A percentile compares a stretch with the other conserved stretches of the same genome.
These are phyloP conservation scores for Linnemannia hyalina DNA, from an alignment of 192 early-diverging fungal species.

Conservation along the genomic window DNA sequence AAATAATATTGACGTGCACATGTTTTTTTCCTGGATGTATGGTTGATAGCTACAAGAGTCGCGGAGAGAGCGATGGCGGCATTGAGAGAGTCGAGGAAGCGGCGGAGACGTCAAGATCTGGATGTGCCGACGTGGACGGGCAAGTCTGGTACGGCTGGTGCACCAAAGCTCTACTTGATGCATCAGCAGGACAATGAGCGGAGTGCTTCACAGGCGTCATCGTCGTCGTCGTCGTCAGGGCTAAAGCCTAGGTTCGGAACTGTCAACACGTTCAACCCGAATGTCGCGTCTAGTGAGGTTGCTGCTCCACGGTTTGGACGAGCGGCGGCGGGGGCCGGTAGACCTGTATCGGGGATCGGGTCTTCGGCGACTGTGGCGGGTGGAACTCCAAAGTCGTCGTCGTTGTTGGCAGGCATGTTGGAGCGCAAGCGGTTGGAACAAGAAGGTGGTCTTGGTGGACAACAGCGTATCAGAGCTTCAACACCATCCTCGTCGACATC, in stretches of 20 bases:
- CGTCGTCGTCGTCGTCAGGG: slow-evolving; percentile 16
- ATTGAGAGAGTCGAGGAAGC: slow-evolving; percentile 78
- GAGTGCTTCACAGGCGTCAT: not conserved
- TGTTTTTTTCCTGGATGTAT: not conserved
- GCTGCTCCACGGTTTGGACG: slow-evolving; percentile 11
- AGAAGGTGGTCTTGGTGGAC: slow-evolving; percentile 6
- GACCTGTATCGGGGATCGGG: slow-evolving; percentile 26
- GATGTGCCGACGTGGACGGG: slow-evolving; percentile 95
- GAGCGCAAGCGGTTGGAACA: slow-evolving; percentile 58
- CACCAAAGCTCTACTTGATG: slow-evolving; percentile 42
- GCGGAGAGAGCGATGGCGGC: slow-evolving; percentile 85
- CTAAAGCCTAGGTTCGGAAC: slow-evolving; percentile 51
- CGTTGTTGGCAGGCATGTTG: slow-evolving; percentile 56
- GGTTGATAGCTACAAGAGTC: slow-evolving; percentile 73
- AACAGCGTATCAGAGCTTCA: not conserved
- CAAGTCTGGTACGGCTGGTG: slow-evolving; percentile 73
- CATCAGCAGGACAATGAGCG: slow-evolving; percentile 47
- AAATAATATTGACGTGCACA: not conserved
- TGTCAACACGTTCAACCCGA: slow-evolving; percentile 44
- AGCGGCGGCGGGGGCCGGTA: not conserved
- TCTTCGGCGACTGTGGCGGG: not conserved
- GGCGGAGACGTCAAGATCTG: slow-evolving; percentile 71
- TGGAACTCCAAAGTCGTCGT: slow-evolving; percentile 37
- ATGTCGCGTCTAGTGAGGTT: not conserved
- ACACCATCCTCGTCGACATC: not conserved